phyloP scores from a whole-genome alignment of 768 basidiomycete genomes.

The Obba rivulosa region DNA sequence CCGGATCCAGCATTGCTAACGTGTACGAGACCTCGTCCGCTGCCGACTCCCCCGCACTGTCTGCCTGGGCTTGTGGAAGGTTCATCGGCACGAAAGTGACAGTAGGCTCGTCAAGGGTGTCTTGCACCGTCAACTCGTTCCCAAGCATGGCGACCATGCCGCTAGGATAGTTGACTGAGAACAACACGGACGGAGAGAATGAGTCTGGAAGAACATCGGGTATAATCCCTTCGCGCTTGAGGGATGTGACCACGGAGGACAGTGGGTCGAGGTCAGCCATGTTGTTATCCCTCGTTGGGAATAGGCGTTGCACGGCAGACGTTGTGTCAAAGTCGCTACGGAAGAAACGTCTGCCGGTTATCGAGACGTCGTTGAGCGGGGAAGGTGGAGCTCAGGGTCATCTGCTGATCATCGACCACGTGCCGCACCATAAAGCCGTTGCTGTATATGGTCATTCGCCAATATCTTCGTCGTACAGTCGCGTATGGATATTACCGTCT shows the following conservation, averaged over 20 bases:
- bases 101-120: conserved; percentile 46
- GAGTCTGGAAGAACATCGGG: conserved; percentile 39
- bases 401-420: too few relatives aligned
- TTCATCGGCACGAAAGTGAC: conserved; percentile 41
- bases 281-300: not conserved
- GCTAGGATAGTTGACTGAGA: conserved; percentile 39
- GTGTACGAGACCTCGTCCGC: conserved; percentile 34
- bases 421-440: too few relatives aligned
- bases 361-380: too few relatives aligned
- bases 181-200: conserved; percentile 36
- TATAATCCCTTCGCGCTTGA: conserved; percentile 36
- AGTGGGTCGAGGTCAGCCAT: conserved; percentile 25
- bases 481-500: too few relatives aligned
- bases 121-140: conserved; percentile 29
- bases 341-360: too few relatives aligned
- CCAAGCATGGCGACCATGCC: conserved; percentile 35
- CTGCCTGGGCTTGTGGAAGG: conserved; percentile 20
- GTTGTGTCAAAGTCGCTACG: too few relatives aligned
- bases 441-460: too few relatives aligned
- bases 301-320: too few relatives aligned
- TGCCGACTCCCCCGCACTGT: conserved; percentile 14
- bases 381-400: too few relatives aligned
- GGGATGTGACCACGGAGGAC: conserved; percentile 26
- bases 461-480: too few relatives aligned
- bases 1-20: conserved; percentile 33